Conservation (phyloP, 164 flowering plant species). For the Paratinospora sagittata region DNA sequence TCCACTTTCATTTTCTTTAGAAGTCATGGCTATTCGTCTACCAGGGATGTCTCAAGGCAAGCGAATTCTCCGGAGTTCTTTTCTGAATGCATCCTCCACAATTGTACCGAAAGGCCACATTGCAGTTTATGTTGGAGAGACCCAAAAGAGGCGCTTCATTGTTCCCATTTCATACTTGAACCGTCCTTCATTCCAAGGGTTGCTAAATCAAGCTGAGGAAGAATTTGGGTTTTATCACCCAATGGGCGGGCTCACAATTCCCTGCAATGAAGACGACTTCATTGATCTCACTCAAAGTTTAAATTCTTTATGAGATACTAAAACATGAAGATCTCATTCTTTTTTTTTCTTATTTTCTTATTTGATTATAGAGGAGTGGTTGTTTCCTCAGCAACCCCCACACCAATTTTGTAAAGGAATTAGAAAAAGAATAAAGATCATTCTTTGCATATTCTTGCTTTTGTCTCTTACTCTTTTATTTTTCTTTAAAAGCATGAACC, state of each 20-base stretch:
- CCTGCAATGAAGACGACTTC: not conserved
- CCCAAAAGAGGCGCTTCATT: too few relatives aligned
- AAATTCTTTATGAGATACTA: not conserved
- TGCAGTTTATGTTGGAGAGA: too few relatives aligned
- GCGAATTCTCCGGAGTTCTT: not conserved
- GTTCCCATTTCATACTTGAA: too few relatives aligned
- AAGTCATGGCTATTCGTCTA: not conserved
- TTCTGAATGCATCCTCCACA: too few relatives aligned
- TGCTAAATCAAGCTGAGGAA: too few relatives aligned
- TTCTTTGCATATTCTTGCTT: not conserved
- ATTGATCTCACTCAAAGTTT: not conserved
- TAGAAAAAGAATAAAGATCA: not conserved
- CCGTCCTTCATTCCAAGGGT: too few relatives aligned
- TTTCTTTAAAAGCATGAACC: too few relatives aligned
- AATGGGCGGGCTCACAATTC: constrained; percentile 7
- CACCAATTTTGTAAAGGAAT: not conserved
- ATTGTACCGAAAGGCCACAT: too few relatives aligned
- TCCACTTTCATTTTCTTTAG: not conserved
- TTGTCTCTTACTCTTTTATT: not conserved
- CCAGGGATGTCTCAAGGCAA: not conserved
- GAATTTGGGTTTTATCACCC: constrained; percentile 1
- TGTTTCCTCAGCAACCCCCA: not conserved
- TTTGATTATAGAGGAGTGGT: not conserved
- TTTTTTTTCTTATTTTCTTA: not conserved
- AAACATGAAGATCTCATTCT: not conserved